phyloP scores from a whole-genome alignment of 1,284 basidiomycete genomes.

The Schizophyllum amplum region DNA sequence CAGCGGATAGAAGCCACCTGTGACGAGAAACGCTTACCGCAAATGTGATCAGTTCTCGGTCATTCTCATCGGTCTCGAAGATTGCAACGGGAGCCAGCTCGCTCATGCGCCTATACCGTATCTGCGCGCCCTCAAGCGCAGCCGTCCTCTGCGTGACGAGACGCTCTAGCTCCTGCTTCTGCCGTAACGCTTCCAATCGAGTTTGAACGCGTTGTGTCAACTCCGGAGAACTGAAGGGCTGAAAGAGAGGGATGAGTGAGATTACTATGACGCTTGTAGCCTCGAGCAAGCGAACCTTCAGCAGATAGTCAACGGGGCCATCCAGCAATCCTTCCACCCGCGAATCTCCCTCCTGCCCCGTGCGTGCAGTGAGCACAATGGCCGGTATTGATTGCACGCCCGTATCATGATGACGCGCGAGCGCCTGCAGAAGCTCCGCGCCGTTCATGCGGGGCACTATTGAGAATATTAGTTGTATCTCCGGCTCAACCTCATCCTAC shows the following conservation, averaged over 20 bases:
- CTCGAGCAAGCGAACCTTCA: background rate
- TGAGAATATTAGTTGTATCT: background rate
- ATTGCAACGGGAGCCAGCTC: background rate
- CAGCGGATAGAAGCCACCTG: background rate
- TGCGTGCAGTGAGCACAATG: background rate
- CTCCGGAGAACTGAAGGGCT: background rate
- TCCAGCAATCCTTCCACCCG: background rate
- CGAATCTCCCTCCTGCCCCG: background rate
- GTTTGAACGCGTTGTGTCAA: background rate
- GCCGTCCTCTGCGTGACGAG: background rate
- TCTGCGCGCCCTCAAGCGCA: background rate
- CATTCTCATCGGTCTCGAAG: background rate
- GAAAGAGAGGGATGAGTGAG: background rate
- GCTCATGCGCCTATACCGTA: background rate
- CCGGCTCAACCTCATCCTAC: background rate
- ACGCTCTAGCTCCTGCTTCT: background rate
- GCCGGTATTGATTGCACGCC: background rate
- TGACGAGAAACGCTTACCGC: background rate
- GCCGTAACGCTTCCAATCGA: background rate
- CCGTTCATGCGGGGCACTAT: background rate
- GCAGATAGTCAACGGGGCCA: background rate
- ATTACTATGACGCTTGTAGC: too few species aligned
- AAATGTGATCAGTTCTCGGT: background rate
- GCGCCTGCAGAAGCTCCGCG: background rate
- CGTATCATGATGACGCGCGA: background rate